Evolutionary conservation across 257 asterid genomes (phyloP), one percentile per base, ranked within the genome.

Genomic region (Nicotiana sylvestris): DNA sequence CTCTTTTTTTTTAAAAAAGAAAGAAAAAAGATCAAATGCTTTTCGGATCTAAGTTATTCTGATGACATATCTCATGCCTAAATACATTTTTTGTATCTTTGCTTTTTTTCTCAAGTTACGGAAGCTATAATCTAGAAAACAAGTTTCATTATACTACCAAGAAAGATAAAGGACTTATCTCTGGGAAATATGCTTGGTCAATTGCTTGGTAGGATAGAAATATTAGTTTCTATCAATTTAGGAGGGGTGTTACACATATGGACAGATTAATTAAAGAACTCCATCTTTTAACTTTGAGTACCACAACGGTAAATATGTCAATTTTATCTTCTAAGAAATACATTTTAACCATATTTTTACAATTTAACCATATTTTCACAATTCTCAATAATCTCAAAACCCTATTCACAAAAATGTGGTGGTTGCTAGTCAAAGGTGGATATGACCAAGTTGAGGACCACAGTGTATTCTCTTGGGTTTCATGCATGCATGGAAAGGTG

Each of bases 401-500:
- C 16, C 46, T 76, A 15, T 46, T 72, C 79, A 74, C 79, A 74
- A 46, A 43, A 74, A 74, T 76, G 27, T 51, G 17, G 64, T 76
- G 29, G 57, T 51, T 33, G 25, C 58, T 68, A 81, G 84, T 81
- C 85, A 82, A 82, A 82, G 70, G 27, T 70, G 61, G 76, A 58
- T 39, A 60, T 70, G 64, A 60, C 85, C 85, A 82, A 25, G 43
- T 76, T 51, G 80, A 29, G 80, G 80, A 76, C 80, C 80, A 51
- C 80, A 29, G 53, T 51, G 29, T 76, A 76, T 76, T 25, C 29
- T 51, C 62, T 76, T 76, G 33, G 80, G 46, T 76, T 76, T 76
- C 80, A 76, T 76, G 80, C 80, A 76, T 76, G 80, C 80, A 76
- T 76, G 80, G 80, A 76, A 76, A 76, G 80, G 62, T 76, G 17